Evolutionary conservation across 2,329 filamentous ascomycete species (phyloP).

Genomic region (Emydomyces testavorans): DNA sequence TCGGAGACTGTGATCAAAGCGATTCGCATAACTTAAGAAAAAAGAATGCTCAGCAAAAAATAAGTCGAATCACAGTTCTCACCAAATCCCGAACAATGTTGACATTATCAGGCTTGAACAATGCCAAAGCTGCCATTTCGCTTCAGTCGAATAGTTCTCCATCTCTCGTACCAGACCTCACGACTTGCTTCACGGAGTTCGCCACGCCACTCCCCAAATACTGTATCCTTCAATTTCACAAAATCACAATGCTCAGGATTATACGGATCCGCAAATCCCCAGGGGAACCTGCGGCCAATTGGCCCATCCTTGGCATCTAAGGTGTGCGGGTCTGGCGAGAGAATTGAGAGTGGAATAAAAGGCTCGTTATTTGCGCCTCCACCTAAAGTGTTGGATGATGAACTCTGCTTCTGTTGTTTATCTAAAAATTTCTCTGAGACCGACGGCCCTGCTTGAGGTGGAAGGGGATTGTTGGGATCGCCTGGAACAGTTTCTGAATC

Average conservation of each 20-base stretch:
- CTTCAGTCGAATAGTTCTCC: constrained; percentile 55
- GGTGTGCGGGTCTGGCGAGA: constrained; percentile 79
- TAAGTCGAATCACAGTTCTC: too few species aligned
- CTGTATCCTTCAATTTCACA: constrained; percentile 72
- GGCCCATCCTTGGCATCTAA: constrained; percentile 42
- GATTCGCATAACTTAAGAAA: too few species aligned
- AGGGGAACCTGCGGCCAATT: constrained; percentile 80
- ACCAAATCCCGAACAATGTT: too few species aligned
- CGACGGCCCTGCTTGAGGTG: constrained; percentile 6
- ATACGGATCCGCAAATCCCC: constrained; percentile 93
- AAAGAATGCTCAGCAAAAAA: too few species aligned
- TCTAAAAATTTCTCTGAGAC: background rate
- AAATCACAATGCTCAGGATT: constrained; percentile 91
- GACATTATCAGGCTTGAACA: constrained; percentile 1
- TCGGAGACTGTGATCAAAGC: too few species aligned
- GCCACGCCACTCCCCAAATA: constrained; percentile 85
- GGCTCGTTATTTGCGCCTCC: constrained; percentile 35
- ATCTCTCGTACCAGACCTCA: constrained; percentile 90
- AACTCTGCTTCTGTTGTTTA: constrained; percentile 9
- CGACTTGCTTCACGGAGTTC: constrained; percentile 84
- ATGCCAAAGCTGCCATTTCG: constrained; percentile 12
- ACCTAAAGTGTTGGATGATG: constrained; percentile 21
- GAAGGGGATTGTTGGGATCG: background rate
- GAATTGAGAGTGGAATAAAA: constrained; percentile 77
- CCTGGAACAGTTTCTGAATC: constrained; percentile 20